A percentile compares a stretch with the other conserved stretches of the same genome.
These are phyloP conservation scores for Hyphopichia khmerensis DNA, from an alignment of 1,139 yeast genomes.

Conservation along the genomic window DNA sequence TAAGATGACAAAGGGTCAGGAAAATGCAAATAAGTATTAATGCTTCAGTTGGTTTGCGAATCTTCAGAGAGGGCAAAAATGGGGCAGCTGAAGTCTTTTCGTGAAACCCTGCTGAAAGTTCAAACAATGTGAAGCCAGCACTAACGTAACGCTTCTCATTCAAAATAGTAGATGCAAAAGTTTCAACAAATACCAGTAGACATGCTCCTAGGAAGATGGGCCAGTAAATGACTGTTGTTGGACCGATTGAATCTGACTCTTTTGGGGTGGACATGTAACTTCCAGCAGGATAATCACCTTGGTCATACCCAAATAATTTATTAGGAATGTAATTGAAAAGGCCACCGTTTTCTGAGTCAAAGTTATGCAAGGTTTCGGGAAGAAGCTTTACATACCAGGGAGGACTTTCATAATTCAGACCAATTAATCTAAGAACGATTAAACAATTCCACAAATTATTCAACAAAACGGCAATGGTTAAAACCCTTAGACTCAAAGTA, in stretches of 20 bases:
- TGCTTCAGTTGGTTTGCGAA: constrained; percentile 49
- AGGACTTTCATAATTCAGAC: not conserved
- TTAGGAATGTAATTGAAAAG: not conserved
- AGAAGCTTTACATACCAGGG: constrained; percentile 1
- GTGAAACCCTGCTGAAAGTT: constrained; percentile 71
- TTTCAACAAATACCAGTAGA: constrained; percentile 66
- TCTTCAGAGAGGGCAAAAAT: constrained; percentile 23
- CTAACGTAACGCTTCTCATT: constrained; percentile 63
- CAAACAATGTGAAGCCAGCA: constrained; percentile 70
- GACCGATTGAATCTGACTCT: constrained; percentile 42
- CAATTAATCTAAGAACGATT: constrained; percentile 29
- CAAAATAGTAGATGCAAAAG: constrained; percentile 60
- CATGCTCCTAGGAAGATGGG: constrained; percentile 63
- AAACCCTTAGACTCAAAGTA: constrained; percentile 32
- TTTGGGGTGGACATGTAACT: constrained; percentile 32
- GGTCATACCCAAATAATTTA: constrained; percentile 12
- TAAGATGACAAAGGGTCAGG: constrained; percentile 54
- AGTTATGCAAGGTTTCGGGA: constrained; percentile 31
- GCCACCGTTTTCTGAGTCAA: constrained; percentile 19
- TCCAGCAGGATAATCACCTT: constrained; percentile 11
- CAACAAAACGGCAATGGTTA: constrained; percentile 33
- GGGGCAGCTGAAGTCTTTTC: constrained; percentile 54
- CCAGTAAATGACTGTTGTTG: constrained; percentile 60
- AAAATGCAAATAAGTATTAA: constrained; percentile 51
- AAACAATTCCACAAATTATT: constrained; percentile 35